Evolutionary conservation across 176 grass and related monocot genomes (phyloP), one percentile per base, ranked within the genome.

Genomic region (Canna indica): DNA sequence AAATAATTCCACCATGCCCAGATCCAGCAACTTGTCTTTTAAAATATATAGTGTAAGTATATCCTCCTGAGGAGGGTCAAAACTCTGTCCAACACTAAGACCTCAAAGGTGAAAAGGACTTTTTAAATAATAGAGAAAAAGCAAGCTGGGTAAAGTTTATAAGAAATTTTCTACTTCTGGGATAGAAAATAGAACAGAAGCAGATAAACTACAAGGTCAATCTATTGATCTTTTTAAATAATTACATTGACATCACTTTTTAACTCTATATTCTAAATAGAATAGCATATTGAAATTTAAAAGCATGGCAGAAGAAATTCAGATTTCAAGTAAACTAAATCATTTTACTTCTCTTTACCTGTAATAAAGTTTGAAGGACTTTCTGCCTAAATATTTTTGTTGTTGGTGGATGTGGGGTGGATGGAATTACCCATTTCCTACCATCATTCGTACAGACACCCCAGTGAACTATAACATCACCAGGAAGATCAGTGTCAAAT

Each of bases 401-500:
- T 75, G 72, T 48, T 44, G 81, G 81, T 79, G 94, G 94, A 83
- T 97, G 85, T 67, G 94, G 94, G 26, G 83, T 73, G 54, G 86
- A 71, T 27, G 94, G 94, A 54, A 92, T 85, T 74, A 80, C 85
- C 94, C 94, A 97, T 57, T 84, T 79, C 73, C 81, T 83, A 28
- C 41, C 84, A 74, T 90, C 83, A 48, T 79, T 77, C 85, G 75
- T 87, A 73, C 79, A 90, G 73, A 92, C 84, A 77, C 94, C 94
- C 94, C 94, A 97, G 77, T 92, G 94, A 74, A 97, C 70, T 61
- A 84, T 68, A 79, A 97, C 86, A 81, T 90, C 77, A 67, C 86
- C 94, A 81, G 89, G 82, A 58, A 97, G 79, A 81, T 97, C 88
- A 75, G 77, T 92, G 63, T 97, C 84, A 65, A 92, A 85, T 82